Conservation (phyloP, 2,329 filamentous ascomycete species). For the Rhexocercosporidium sp. region DNA sequence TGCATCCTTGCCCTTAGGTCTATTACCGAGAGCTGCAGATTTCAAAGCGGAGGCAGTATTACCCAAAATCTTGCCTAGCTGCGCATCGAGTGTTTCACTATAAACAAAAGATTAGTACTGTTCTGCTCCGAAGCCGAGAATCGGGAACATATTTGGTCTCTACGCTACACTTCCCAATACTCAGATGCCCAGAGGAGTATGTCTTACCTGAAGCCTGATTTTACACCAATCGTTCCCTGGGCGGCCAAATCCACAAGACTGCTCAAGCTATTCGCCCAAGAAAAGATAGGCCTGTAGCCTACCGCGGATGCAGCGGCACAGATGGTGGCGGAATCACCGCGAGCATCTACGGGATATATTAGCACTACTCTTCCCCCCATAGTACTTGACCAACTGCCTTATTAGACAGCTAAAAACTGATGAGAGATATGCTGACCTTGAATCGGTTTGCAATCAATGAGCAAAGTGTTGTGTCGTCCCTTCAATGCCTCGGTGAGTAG, state of each 20-base stretch:
- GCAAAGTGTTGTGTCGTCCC: constrained; percentile 75
- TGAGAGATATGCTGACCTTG: constrained; percentile 47
- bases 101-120: background rate
- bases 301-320: constrained; percentile 80
- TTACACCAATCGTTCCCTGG: constrained; percentile 91
- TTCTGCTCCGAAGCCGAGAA: background rate
- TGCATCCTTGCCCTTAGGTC: constrained; percentile 74
- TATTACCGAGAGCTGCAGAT: constrained; percentile 71
- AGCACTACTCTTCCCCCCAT: too few species aligned
- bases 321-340: constrained; percentile 86
- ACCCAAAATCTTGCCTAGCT: constrained; percentile 87
- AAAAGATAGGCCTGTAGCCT: constrained; percentile 92
- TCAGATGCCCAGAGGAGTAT: background rate
- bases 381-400: too few species aligned
- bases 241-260: constrained; percentile 91
- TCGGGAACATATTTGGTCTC: background rate
- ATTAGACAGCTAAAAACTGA: background rate
- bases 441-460: constrained; percentile 92
- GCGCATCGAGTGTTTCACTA: constrained; percentile 84
- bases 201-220: constrained; percentile 75
- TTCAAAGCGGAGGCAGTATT: constrained; percentile 82
- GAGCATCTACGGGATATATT: constrained; percentile 70
- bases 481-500: constrained; percentile 83
- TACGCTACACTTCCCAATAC: background rate
- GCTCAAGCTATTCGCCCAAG: constrained; percentile 94